Conservation (phyloP, 306 rosid genomes). For the Prunus padus region DNA sequence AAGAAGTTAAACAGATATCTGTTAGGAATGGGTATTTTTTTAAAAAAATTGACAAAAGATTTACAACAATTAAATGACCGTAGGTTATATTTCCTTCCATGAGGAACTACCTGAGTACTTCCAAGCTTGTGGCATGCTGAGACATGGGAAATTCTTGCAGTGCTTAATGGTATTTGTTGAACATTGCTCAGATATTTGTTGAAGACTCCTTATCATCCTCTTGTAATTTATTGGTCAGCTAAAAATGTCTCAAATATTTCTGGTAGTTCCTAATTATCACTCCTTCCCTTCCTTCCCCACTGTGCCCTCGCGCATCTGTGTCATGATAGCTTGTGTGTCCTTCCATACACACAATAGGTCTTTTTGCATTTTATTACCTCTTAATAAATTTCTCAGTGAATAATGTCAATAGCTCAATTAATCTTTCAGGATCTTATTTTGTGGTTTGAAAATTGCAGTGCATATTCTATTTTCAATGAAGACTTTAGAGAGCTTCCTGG, state of each 20-base stretch:
- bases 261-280: not conserved
- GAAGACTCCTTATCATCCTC: not conserved
- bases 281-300: not conserved
- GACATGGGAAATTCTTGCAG: not conserved
- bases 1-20: not conserved
- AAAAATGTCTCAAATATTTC: not conserved
- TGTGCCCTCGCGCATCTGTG: not conserved
- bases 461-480: slow-evolving; percentile 94
- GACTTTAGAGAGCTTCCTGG: slow-evolving; percentile 94
- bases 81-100: not conserved
- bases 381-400: not conserved
- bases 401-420: not conserved
- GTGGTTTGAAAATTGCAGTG: slow-evolving; percentile 47
- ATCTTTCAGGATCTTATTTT: slow-evolving; percentile 1
- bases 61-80: not conserved
- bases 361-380: not conserved
- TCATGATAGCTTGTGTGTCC: not conserved
- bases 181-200: not conserved
- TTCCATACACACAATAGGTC: too few relatives aligned
- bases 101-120: not conserved
- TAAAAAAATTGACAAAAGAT: not conserved
- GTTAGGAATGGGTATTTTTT: not conserved
- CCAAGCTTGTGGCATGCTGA: not conserved
- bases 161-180: not conserved
- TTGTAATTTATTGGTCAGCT: not conserved